Evolutionary conservation across 2,329 filamentous ascomycete species (phyloP).

Genomic region (Cercospora brassicicola): DNA sequence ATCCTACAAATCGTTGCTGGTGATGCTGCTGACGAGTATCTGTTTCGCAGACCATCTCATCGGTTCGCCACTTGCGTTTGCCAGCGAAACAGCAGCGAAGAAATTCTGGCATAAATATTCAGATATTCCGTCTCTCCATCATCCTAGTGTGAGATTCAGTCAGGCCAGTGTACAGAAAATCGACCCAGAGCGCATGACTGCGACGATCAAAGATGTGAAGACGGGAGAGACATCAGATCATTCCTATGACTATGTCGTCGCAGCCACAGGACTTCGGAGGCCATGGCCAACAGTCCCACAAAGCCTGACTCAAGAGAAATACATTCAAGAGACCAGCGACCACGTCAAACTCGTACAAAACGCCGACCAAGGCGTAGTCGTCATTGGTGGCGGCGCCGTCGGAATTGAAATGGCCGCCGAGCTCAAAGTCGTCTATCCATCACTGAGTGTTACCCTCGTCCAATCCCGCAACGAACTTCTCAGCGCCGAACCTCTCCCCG

Average conservation of each 20-base stretch:
- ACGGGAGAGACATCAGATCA: constrained; percentile 33
- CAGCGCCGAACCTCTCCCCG: constrained; percentile 70
- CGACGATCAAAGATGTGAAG: constrained; percentile 49
- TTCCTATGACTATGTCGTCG: constrained; percentile 73
- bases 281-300: constrained; percentile 73
- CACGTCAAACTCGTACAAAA: constrained; percentile 58
- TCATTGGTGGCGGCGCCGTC: constrained; percentile 76
- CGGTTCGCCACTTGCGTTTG: constrained; percentile 70
- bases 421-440: constrained; percentile 66
- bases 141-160: constrained; percentile 62
- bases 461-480: constrained; percentile 71
- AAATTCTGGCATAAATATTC: constrained; percentile 70
- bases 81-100: constrained; percentile 61
- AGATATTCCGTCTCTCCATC: constrained; percentile 66
- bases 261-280: constrained; percentile 67
- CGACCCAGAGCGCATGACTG: constrained; percentile 62
- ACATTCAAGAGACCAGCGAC: constrained; percentile 60
- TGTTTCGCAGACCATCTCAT: constrained; percentile 66
- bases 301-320: constrained; percentile 61
- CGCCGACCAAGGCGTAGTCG: constrained; percentile 61
- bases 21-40: background rate
- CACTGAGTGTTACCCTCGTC: constrained; percentile 67
- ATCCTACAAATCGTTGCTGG: background rate
- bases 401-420: constrained; percentile 82
- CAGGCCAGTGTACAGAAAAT: constrained; percentile 65